Evolutionary conservation across 2,329 filamentous ascomycete species (phyloP).

Genomic region (Diaporthe vaccinii): DNA sequence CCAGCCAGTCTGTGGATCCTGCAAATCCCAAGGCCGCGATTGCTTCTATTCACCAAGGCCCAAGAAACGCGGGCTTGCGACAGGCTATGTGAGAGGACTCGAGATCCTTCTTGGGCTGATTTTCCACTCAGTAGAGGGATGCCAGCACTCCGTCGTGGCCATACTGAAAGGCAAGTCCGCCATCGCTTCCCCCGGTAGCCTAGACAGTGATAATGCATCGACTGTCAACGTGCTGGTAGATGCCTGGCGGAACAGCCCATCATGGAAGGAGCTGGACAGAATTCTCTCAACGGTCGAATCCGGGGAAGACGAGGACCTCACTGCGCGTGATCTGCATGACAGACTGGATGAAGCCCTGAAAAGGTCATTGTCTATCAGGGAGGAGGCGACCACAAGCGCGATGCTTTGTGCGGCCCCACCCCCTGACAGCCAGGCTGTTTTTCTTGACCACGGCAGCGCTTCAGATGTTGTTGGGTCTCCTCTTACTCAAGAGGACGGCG

Average conservation of each 20-base stretch:
- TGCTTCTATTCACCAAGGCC: slow-evolving; percentile 5
- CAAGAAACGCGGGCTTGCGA: slow-evolving; percentile 18
- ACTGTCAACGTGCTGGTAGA: slow-evolving; percentile 21
- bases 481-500: background rate
- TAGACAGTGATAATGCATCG: background rate
- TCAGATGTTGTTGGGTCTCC: background rate
- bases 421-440: background rate
- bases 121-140: slow-evolving; percentile 1
- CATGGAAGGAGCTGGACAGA: slow-evolving; percentile 13
- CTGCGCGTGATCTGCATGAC: slow-evolving; percentile 16
- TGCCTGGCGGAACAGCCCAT: background rate
- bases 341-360: slow-evolving; percentile 15
- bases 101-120: slow-evolving; percentile 9
- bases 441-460: background rate
- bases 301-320: slow-evolving; percentile 3
- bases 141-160: background rate
- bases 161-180: slow-evolving; percentile 11
- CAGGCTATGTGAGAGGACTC: slow-evolving; percentile 10
- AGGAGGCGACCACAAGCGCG: background rate
- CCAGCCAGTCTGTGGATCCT: slow-evolving; percentile 3
- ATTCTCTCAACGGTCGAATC: slow-evolving; percentile 4
- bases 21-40: slow-evolving; percentile 8
- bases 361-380: background rate
- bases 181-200: background rate
- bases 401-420: background rate